Conservation (phyloP, 2,329 filamentous ascomycete species). For the Beauveria sp. region DNA sequence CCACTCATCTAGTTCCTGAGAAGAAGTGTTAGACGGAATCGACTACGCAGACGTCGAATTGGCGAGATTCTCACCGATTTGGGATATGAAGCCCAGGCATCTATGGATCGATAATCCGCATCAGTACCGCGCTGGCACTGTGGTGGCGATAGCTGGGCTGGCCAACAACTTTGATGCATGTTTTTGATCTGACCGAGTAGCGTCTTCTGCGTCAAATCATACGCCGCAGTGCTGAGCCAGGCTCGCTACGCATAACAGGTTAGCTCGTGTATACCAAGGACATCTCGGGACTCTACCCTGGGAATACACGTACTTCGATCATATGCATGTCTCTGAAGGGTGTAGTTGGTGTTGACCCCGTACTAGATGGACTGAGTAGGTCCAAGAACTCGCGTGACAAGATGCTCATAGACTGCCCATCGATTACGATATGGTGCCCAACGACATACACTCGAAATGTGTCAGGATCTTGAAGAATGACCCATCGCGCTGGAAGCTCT, state of each 20-base stretch:
- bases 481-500: slow-evolving; percentile 11
- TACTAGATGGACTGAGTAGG: no score
- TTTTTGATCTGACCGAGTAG: not conserved
- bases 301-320: not conserved
- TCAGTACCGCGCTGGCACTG: not conserved
- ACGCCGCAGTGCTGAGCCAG: not conserved
- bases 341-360: not conserved
- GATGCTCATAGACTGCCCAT: no score
- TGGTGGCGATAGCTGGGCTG: not conserved
- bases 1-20: slow-evolving; percentile 1
- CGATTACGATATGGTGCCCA: no score
- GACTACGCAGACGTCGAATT: fast-evolving
- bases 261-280: not conserved
- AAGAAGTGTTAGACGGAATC: not conserved
- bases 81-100: not conserved
- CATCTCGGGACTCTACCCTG: not conserved
- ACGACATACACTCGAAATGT: not conserved
- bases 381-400: no score
- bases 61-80: not conserved
- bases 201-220: not conserved
- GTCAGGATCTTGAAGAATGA: slow-evolving; percentile 7
- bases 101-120: not conserved
- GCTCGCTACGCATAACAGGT: not conserved
- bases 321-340: not conserved
- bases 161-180: not conserved